Evolutionary conservation across 2,329 filamentous ascomycete genomes (phyloP).

Genomic region (Penicillium vulpinum): DNA sequence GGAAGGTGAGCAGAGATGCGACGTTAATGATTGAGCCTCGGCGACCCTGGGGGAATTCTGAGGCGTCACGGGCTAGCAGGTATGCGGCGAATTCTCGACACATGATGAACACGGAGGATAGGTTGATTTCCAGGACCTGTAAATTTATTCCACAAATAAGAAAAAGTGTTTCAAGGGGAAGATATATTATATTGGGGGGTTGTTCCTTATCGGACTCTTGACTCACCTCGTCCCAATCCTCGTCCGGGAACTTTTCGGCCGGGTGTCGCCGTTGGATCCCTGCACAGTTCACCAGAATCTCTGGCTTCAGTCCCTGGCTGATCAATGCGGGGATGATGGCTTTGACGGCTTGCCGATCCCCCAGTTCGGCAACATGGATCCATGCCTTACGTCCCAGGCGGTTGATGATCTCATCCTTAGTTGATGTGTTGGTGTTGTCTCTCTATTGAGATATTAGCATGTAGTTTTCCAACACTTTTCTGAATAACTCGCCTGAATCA

Average conservation of each 20-base stretch:
- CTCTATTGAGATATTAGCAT: constrained; percentile 42
- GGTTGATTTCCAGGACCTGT: constrained; percentile 80
- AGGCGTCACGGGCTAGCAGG: constrained; percentile 30
- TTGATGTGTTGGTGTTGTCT: constrained; percentile 51
- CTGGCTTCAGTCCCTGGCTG: constrained; percentile 57
- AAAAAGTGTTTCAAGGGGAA: not conserved
- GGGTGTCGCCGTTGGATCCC: constrained; percentile 81
- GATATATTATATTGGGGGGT: not conserved
- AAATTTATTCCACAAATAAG: not conserved
- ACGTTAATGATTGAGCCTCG: constrained; percentile 72
- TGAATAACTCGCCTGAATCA: constrained; percentile 37
- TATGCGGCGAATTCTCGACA: constrained; percentile 40
- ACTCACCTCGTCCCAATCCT: constrained; percentile 69
- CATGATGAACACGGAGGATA: constrained; percentile 71
- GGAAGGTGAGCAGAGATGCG: constrained; percentile 76
- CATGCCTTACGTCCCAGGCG: constrained; percentile 42
- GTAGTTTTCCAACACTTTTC: not conserved
- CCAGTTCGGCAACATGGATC: constrained; percentile 48
- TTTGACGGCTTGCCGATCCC: constrained; percentile 43
- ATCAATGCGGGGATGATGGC: constrained; percentile 42
- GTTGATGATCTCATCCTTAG: constrained; percentile 44
- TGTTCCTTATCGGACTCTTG: not conserved
- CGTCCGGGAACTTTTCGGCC: constrained; percentile 71
- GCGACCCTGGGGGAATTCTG: constrained; percentile 31
- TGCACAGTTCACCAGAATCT: constrained; percentile 82